Conservation (phyloP, 192 early-diverging fungal genomes). For the Backusella macrospora region DNA sequence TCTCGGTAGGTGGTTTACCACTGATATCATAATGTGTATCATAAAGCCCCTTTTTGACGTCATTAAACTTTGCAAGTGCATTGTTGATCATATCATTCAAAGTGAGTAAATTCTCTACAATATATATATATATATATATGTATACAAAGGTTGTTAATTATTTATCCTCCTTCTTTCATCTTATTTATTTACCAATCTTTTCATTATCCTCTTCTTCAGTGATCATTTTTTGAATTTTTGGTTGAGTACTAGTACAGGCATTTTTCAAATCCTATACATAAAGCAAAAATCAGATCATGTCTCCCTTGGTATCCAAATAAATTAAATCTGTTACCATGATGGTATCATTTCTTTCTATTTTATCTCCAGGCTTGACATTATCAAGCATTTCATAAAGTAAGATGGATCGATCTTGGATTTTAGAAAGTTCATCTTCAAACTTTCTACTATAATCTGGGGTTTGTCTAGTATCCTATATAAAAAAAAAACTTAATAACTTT, state of each 20-base stretch:
- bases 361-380: conserved; percentile 62
- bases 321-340: neutral
- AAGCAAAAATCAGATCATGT: neutral
- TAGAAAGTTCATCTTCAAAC: conserved; percentile 79
- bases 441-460: conserved; percentile 88
- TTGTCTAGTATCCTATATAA: conserved; percentile 54
- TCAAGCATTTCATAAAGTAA: conserved; percentile 84
- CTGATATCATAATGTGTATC: conserved; percentile 40
- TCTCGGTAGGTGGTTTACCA: neutral
- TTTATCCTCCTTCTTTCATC: neutral
- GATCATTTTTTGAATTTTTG: conserved; percentile 72
- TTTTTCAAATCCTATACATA: conserved; percentile 60
- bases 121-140: neutral
- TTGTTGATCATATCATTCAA: conserved; percentile 79
- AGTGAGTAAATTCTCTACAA: neutral
- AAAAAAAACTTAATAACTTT: neutral
- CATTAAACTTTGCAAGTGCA: conserved; percentile 69
- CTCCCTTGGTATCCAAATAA: neutral
- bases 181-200: conserved; percentile 63
- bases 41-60: conserved; percentile 51
- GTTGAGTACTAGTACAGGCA: conserved; percentile 67
- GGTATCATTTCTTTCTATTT: conserved; percentile 14
- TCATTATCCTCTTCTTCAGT: conserved; percentile 73
- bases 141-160: too few species aligned
- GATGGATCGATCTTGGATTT: conserved; percentile 73